Evolutionary conservation across 768 basidiomycete species (phyloP), one percentile per base, ranked within the genome.

Genomic region (Calocybe indica): DNA sequence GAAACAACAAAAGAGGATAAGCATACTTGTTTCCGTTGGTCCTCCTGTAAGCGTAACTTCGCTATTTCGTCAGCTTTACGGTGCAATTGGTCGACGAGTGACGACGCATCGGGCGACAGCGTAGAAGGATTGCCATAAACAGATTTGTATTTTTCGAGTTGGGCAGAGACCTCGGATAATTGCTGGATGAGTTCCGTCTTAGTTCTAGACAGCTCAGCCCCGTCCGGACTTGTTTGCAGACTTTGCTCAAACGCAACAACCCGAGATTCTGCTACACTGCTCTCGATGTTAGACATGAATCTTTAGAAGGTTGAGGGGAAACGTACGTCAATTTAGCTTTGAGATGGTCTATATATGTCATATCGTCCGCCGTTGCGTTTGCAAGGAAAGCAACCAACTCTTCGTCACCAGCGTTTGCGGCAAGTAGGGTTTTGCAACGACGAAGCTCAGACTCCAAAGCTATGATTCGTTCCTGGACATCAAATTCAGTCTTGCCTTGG

Each of bases 371-470:
- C 38, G 76, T 71, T 13, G 75, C 79, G 39, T 71, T 71, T 45
- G 82, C 68, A 53, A 94, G 75, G 61, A 91, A 90, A 5, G 67
- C 66, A 63, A 93, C 72, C 32, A 92, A 70, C 42, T 91, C 85
- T 51, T 82, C 79, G 15, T 86, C 75, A 5, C 84, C 82, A 1
- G 77, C 71, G 28, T 81, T 67, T 0, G 90, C 89, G 13, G 88
- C 92, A n/a, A 94, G 68, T 30, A 79, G 77, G 11, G 85, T 75
- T 62, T 86, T 89, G 52, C 86, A 71, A 15, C 92, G 75, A 37
- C 69, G 73, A 8, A 87, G 68, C 62, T 97, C 92, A 1, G 85
- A 85, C 51, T 80, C 70, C 22, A 95, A 61, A 29, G 80, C 77
- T 9, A 62, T 60, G 38, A 97, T 82, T 35, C 92, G 85, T 50